Evolutionary conservation across 345 rosid species (phyloP).

Genomic region (Punica granatum): DNA sequence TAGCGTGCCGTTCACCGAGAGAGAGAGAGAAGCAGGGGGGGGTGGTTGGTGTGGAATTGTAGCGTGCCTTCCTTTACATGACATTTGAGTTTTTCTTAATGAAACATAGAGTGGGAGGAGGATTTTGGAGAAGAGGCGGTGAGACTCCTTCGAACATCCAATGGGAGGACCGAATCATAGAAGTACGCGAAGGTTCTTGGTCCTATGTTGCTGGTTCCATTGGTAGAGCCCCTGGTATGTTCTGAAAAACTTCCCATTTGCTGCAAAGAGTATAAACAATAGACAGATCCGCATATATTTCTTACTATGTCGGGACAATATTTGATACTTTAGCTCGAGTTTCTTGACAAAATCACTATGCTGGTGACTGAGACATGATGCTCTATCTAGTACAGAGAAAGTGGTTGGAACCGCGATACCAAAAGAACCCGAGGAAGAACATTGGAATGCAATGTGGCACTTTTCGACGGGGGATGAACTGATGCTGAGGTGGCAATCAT

Average conservation of each 20-base stretch:
- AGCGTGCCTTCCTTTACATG: too few relatives aligned
- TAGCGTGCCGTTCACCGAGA: too few relatives aligned
- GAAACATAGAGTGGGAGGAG: slow-evolving; percentile 54
- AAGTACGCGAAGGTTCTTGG: slow-evolving; percentile 89
- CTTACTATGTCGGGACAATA: too few relatives aligned
- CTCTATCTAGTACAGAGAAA: slow-evolving; percentile 74
- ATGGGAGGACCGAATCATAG: slow-evolving; percentile 66
- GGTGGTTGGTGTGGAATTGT: too few relatives aligned
- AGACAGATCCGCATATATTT: too few relatives aligned
- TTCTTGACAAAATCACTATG: not conserved
- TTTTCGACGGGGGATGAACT: slow-evolving; percentile 84
- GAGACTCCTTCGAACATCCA: slow-evolving; percentile 65
- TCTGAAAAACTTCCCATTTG: slow-evolving; percentile 4
- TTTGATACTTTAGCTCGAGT: too few relatives aligned
- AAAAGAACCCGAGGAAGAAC: slow-evolving; percentile 43
- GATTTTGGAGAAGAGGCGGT: slow-evolving; percentile 78
- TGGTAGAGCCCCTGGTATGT: slow-evolving; percentile 88
- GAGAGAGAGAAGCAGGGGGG: too few relatives aligned
- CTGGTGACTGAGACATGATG: slow-evolving; percentile 7
- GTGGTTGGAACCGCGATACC: slow-evolving; percentile 77
- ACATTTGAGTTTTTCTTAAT: not conserved
- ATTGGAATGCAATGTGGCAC: slow-evolving; percentile 58
- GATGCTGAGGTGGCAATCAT: slow-evolving; percentile 38
- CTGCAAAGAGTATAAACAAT: not conserved
- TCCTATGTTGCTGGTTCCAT: slow-evolving; percentile 77